These are phyloP conservation scores for Lactuca sativa DNA, from an alignment of 129 eudicot genomes.

Conservation along the genomic window DNA sequence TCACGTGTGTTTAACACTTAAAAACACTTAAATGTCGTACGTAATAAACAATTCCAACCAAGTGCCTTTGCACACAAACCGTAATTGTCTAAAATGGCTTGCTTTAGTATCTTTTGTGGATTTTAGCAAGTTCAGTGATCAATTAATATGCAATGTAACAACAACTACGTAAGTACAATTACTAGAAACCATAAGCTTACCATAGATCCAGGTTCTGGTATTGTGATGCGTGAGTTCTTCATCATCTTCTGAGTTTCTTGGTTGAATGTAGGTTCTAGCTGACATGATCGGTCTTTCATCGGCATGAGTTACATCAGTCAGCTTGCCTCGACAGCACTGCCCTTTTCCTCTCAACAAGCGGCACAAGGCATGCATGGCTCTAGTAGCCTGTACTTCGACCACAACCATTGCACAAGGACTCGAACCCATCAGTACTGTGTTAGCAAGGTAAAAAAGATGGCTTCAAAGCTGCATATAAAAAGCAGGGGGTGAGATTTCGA, in stretches of 20 bases:
- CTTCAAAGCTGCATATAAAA: constrained; percentile 5
- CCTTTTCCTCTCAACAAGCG: constrained; percentile 17
- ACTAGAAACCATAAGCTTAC: constrained; percentile 27
- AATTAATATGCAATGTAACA: no score
- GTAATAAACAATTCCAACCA: no score
- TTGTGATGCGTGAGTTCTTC: constrained; percentile 14
- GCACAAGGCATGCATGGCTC: constrained; percentile 26
- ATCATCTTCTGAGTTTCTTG: constrained; percentile 16
- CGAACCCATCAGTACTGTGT: not conserved
- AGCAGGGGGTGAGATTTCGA: constrained; percentile 10
- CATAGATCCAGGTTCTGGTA: constrained; percentile 21
- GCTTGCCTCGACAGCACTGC: constrained; percentile 38
- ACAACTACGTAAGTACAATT: not conserved
- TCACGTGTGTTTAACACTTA: no score
- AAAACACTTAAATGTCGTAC: no score
- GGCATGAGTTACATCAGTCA: constrained; percentile 28
- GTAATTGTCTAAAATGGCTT: no score
- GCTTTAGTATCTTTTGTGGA: no score
- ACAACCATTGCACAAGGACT: not conserved
- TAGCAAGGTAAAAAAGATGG: constrained; percentile 14
- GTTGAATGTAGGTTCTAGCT: not conserved
- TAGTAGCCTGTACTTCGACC: not conserved
- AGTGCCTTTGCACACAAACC: no score
- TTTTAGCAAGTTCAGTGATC: no score
- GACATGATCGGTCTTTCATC: constrained; percentile 17